Conservation (phyloP, 2,329 filamentous ascomycete species). For the Lecanicillium sp. region DNA sequence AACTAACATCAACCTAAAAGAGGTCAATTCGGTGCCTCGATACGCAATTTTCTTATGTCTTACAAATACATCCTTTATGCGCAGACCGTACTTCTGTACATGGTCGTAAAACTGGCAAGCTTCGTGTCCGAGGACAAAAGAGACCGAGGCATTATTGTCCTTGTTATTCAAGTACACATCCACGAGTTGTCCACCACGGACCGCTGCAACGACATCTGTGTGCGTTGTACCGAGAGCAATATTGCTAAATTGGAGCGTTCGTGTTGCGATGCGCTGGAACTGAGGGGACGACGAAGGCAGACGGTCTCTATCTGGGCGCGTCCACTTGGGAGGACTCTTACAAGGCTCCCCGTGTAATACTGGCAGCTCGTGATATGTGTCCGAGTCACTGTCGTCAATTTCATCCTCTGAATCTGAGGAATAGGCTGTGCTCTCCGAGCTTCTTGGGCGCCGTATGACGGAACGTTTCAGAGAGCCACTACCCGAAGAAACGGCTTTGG, state of each 20-base stretch:
- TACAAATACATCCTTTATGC: conserved; percentile 43
- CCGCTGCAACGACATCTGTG: conserved; percentile 53
- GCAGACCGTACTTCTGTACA: conserved; percentile 57
- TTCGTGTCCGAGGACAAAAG: conserved; percentile 58
- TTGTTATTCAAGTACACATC: conserved; percentile 56
- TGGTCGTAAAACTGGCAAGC: conserved; percentile 60
- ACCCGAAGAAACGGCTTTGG: neutral
- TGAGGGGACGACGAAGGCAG: conserved; percentile 11
- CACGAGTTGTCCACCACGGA: conserved; percentile 64
- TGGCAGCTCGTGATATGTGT: neutral
- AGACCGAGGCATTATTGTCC: conserved; percentile 56
- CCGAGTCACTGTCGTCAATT: conserved; percentile 2
- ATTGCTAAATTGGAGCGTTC: conserved; percentile 56
- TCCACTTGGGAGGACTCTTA: neutral
- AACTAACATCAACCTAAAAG: conserved; percentile 55
- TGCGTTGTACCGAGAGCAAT: conserved; percentile 56
- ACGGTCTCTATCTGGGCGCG: neutral
- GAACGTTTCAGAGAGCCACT: conserved; percentile 4
- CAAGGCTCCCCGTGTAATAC: neutral
- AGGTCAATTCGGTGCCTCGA: neutral
- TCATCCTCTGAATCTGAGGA: neutral
- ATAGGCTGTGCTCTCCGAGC: neutral
- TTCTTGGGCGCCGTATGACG: neutral
- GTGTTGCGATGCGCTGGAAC: conserved; percentile 31
- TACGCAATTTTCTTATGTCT: neutral